Conservation (phyloP, 2,329 filamentous ascomycete species). For the Phyllosticta ampelicida region DNA sequence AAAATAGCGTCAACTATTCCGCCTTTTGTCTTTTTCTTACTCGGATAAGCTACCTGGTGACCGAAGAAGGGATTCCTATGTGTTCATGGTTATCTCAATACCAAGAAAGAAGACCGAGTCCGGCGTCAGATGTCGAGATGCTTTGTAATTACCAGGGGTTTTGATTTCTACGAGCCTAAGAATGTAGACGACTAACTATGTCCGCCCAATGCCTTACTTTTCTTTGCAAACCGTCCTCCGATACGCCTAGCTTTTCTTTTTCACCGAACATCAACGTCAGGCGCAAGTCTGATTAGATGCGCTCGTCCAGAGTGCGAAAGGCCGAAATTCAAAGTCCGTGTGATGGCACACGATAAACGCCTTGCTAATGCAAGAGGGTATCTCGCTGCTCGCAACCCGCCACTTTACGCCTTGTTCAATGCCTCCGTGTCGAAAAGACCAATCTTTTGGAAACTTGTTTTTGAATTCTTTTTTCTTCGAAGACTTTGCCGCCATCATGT, state of each 20-base stretch:
- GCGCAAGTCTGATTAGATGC: not conserved
- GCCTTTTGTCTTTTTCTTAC: not conserved
- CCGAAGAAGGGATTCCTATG: not conserved
- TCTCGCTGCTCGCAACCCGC: not conserved
- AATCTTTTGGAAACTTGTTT: not conserved
- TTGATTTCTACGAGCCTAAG: not conserved
- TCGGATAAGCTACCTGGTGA: not conserved
- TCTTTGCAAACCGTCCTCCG: not conserved
- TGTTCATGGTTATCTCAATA: not conserved
- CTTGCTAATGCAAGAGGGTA: conserved; percentile 8
- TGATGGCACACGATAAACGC: not conserved
- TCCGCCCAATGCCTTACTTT: not conserved
- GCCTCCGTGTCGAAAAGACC: not conserved
- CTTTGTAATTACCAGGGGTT: not conserved
- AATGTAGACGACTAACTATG: not conserved
- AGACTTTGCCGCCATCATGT: not conserved
- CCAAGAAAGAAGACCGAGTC: not conserved
- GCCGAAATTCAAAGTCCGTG: not conserved
- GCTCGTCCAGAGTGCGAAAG: not conserved
- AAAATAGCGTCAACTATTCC: not conserved
- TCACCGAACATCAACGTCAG: not conserved
- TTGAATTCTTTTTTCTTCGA: not conserved
- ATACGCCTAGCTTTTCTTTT: not conserved
- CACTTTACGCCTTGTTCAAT: conserved; percentile 7
- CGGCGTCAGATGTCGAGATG: not conserved